phyloP scores from a whole-genome alignment of 257 asterid genomes.

The Rauvolfia tetraphylla region DNA sequence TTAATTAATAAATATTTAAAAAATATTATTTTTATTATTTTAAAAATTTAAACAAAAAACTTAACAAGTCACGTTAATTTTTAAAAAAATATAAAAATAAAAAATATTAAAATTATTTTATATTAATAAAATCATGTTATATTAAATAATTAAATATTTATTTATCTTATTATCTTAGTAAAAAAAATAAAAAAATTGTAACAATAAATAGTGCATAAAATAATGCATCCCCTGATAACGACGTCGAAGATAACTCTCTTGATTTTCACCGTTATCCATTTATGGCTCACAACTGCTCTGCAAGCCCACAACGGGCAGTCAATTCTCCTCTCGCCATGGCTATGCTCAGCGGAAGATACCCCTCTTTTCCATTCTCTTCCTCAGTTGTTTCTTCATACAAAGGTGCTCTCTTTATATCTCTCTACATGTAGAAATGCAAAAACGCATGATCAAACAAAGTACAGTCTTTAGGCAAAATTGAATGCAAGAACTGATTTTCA shows the following conservation, averaged over 20 bases:
- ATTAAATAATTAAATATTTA: too few species aligned
- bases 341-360: slow-evolving; percentile 51
- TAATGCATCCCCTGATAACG: not conserved
- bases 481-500: not conserved
- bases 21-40: too few species aligned
- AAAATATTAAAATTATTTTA: too few species aligned
- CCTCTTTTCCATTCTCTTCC: slow-evolving; percentile 39
- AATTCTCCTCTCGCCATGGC: slow-evolving; percentile 12
- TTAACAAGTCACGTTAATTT: too few species aligned
- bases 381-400: slow-evolving; percentile 50
- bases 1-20: too few species aligned
- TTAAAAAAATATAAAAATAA: too few species aligned
- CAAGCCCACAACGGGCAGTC: not conserved
- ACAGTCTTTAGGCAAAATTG: not conserved
- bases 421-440: not conserved
- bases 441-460: not conserved
- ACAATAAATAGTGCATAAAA: too few species aligned
- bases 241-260: not conserved
- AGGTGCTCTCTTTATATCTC: slow-evolving; percentile 1
- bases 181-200: too few species aligned
- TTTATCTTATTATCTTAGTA: too few species aligned
- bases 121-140: too few species aligned
- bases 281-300: slow-evolving; percentile 2
- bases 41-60: too few species aligned
- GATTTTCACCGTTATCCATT: slow-evolving; percentile 1